These are phyloP conservation scores for Globisporangium recalcitrans DNA, from an alignment of 352 stramenopile species.

Conservation along the genomic window DNA sequence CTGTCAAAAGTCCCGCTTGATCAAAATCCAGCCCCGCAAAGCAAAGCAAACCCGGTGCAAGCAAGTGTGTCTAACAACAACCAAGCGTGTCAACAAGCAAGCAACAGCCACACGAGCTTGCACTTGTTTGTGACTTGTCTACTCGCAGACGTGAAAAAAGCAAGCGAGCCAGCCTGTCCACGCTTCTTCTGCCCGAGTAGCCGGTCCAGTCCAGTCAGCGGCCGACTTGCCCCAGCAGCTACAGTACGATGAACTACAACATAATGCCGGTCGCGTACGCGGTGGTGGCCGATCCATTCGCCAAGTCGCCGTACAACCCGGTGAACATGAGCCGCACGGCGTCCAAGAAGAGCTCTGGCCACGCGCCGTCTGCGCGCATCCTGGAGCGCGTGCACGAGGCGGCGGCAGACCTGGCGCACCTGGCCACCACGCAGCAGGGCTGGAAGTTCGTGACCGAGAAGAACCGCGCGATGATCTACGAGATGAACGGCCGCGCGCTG, in stretches of 20 bases:
- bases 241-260: conserved; percentile 10
- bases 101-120: no score
- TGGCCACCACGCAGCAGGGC: conserved; percentile 35
- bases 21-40: conserved; percentile 2
- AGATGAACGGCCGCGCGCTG: conserved; percentile 48
- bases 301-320: conserved; percentile 36
- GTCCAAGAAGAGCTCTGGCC: conserved; percentile 38
- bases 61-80: neutral
- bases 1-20: neutral
- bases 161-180: neutral
- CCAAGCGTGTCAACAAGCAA: neutral
- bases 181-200: neutral
- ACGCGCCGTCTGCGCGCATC: conserved; percentile 53
- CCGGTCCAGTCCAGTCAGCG: neutral
- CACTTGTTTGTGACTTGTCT: neutral
- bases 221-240: neutral
- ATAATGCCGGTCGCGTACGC: conserved; percentile 11
- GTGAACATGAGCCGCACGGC: conserved; percentile 47
- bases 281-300: conserved; percentile 24
- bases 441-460: conserved; percentile 53
- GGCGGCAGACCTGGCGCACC: conserved; percentile 45
- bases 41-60: neutral
- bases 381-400: conserved; percentile 57
- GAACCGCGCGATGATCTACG: conserved; percentile 52
- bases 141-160: neutral